Conservation (phyloP, 495 filamentous ascomycete genomes). For the Glarea lozoyensis region DNA sequence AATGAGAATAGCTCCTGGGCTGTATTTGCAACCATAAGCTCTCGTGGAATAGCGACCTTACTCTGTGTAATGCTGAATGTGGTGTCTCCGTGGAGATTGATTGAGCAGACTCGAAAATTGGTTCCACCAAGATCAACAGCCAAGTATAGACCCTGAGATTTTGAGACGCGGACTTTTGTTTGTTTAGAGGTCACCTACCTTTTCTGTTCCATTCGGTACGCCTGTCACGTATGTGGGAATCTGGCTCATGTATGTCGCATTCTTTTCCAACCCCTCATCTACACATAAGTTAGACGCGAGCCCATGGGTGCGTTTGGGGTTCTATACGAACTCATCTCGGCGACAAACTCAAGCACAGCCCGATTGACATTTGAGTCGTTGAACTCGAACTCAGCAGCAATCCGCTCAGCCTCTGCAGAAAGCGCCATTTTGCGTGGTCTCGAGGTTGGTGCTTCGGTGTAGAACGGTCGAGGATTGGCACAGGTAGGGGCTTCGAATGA, state of each 20-base stretch:
- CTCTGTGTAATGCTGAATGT: conserved; percentile 87
- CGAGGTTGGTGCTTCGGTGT: conserved; percentile 35
- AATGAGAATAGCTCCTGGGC: conserved; percentile 87
- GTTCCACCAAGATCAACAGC: conserved; percentile 97
- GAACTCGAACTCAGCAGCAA: conserved; percentile 84
- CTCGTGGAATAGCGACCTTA: conserved; percentile 82
- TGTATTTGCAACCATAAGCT: conserved; percentile 83
- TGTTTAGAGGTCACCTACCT: conserved; percentile 50
- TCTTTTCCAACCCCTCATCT: conserved; percentile 74
- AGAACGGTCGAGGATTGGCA: conserved; percentile 37
- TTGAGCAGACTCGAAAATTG: conserved; percentile 95
- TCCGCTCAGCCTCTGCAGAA: conserved; percentile 62
- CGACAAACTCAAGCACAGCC: conserved; percentile 75
- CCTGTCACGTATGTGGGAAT: conserved; percentile 95
- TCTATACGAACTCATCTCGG: conserved; percentile 60
- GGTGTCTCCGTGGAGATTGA: conserved; percentile 81
- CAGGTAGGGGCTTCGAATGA: conserved; percentile 30
- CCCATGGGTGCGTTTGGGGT: background rate
- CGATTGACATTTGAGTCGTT: conserved; percentile 66
- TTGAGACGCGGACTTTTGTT: conserved; percentile 1
- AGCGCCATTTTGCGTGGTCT: conserved; percentile 47
- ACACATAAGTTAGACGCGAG: conserved; percentile 5
- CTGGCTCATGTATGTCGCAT: conserved; percentile 77
- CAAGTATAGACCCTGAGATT: conserved; percentile 73
- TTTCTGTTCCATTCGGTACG: conserved; percentile 95